Evolutionary conservation across 345 rosid genomes (phyloP).

Genomic region (Syzygium oleosum): DNA sequence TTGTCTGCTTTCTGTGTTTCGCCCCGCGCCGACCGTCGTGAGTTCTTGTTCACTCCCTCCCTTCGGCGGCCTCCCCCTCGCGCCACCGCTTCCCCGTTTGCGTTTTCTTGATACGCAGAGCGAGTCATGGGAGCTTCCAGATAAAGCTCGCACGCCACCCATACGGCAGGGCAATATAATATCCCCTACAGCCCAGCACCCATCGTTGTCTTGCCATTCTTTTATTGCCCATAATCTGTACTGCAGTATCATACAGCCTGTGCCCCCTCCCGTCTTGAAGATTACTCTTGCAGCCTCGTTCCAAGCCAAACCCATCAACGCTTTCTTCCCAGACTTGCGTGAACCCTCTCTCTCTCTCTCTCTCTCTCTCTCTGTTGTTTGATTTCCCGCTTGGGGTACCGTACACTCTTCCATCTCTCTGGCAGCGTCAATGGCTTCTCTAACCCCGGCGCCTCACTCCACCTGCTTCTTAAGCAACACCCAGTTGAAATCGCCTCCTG

Average conservation of each 20-base stretch:
- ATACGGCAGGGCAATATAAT: neutral
- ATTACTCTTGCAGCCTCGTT: neutral
- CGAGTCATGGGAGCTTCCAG: neutral
- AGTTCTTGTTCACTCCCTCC: neutral
- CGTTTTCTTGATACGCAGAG: neutral
- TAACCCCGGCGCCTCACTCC: slow-evolving; percentile 40
- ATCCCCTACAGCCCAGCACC: neutral
- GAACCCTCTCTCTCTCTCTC: neutral
- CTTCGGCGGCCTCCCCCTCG: neutral
- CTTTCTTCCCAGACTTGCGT: neutral
- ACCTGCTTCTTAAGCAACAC: slow-evolving; percentile 29
- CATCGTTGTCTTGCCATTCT: neutral
- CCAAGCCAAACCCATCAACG: neutral
- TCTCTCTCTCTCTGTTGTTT: neutral
- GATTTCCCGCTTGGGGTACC: neutral
- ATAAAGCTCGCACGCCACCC: neutral
- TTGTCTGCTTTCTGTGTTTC: too few species aligned
- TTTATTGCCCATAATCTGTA: neutral
- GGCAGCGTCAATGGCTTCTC: slow-evolving; percentile 43
- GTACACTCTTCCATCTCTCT: neutral
- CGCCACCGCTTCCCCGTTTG: neutral
- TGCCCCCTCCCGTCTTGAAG: neutral
- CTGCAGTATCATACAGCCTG: neutral
- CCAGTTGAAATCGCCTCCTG: slow-evolving; percentile 9
- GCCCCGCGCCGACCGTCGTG: neutral